phyloP scores from a whole-genome alignment of 1,139 yeast species.

The Protomyces gravidus region DNA sequence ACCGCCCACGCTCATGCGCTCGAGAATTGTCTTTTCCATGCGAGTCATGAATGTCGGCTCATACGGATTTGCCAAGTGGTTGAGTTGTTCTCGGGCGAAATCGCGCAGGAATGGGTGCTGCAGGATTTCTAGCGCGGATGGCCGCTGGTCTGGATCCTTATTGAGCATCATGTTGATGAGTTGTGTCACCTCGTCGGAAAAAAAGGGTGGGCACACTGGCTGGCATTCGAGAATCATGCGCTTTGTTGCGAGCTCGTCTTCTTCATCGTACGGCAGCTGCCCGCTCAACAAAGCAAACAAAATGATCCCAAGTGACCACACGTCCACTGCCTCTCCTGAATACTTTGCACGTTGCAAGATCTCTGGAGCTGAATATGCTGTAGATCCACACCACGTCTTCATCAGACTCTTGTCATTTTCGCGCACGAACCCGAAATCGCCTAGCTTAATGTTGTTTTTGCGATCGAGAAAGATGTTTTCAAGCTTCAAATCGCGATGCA shows the following conservation, averaged over 20 bases:
- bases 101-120: conserved; percentile 58
- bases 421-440: conserved; percentile 92
- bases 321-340: conserved; percentile 69
- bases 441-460: conserved; percentile 62
- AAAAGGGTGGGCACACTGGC: conserved; percentile 52
- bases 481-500: conserved; percentile 84
- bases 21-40: conserved; percentile 61
- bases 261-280: conserved; percentile 86
- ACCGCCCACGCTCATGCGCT: conserved; percentile 60
- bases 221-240: conserved; percentile 59
- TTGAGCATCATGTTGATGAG: conserved; percentile 55
- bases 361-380: conserved; percentile 97
- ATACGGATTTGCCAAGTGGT: conserved; percentile 45
- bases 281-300: conserved; percentile 84
- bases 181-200: conserved; percentile 44
- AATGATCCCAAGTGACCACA: conserved; percentile 93
- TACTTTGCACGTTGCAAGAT: conserved; percentile 63
- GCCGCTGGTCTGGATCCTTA: conserved; percentile 66
- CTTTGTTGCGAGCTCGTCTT: conserved; percentile 60
- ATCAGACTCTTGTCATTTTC: conserved; percentile 61
- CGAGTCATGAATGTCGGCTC: conserved; percentile 53
- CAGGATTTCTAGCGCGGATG: conserved; percentile 58
- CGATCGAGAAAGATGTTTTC: conserved; percentile 80
- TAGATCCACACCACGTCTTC: conserved; percentile 88
- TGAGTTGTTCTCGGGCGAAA: conserved; percentile 46